Conservation (phyloP, 1,284 basidiomycete genomes). For the Fomitopsis palustris region DNA sequence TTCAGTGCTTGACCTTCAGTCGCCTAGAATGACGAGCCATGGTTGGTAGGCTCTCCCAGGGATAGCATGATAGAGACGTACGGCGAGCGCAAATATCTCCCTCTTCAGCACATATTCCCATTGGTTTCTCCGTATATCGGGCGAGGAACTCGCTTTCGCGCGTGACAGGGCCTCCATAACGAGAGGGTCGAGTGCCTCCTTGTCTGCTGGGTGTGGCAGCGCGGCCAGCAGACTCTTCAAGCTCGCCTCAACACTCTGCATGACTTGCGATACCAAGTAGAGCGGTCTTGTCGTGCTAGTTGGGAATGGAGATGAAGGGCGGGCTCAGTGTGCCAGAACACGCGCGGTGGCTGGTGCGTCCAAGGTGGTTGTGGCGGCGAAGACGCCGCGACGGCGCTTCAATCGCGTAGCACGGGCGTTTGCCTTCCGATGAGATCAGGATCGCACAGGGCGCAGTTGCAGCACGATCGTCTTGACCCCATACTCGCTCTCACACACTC, state of each 20-base stretch:
- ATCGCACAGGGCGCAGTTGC: background rate
- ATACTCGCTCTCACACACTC: background rate
- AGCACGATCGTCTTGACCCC: background rate
- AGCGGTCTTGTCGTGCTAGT: background rate
- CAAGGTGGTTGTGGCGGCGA: background rate
- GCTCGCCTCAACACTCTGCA: slow-evolving; percentile 23
- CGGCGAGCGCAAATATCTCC: slow-evolving; percentile 66
- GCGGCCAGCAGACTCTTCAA: slow-evolving; percentile 42
- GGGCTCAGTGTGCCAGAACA: background rate
- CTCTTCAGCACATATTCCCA: slow-evolving; percentile 72
- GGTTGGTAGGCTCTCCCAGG: background rate
- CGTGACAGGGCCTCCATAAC: slow-evolving; percentile 45
- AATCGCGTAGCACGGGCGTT: background rate
- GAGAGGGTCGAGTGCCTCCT: slow-evolving; percentile 43
- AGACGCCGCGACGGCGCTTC: background rate
- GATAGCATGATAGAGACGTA: slow-evolving; percentile 34
- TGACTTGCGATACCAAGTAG: too few species aligned
- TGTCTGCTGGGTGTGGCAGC: slow-evolving; percentile 48
- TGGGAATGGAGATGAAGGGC: too few species aligned
- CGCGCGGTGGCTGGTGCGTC: background rate
- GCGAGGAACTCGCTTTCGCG: slow-evolving; percentile 34
- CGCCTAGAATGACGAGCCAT: slow-evolving; percentile 34
- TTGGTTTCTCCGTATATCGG: slow-evolving; percentile 59
- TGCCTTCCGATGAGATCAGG: background rate
- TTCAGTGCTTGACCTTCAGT: slow-evolving; percentile 58